Evolutionary conservation across 257 asterid genomes (phyloP).

Genomic region (Haberlea rhodopensis): DNA sequence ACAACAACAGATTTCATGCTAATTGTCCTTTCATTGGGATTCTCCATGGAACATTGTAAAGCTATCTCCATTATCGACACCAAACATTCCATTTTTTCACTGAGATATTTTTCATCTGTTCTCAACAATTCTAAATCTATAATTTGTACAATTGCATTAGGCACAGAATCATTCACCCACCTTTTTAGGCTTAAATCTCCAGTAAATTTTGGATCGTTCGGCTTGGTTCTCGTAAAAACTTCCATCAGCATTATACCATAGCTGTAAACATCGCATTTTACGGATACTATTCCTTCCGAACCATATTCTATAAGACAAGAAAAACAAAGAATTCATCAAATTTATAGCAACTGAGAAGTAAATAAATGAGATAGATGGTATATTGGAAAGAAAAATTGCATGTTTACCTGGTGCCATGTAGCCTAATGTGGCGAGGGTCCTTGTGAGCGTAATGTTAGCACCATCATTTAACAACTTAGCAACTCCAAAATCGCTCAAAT

Average conservation of each 20-base stretch:
- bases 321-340: no score
- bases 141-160: slow-evolving; percentile 3
- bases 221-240: no score
- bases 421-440: slow-evolving; percentile 33
- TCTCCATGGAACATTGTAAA: slow-evolving; percentile 19
- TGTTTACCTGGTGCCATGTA: slow-evolving; percentile 32
- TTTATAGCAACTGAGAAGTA: no score
- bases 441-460: slow-evolving; percentile 23
- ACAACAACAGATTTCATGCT: slow-evolving; percentile 22
- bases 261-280: no score
- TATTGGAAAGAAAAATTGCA: no score
- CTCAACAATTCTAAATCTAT: slow-evolving; percentile 20
- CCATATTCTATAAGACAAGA: slow-evolving; percentile 25
- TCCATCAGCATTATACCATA: no score
- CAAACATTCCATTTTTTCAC: slow-evolving; percentile 5
- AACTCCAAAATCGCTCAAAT: no score
- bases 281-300: no score
- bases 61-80: slow-evolving; percentile 23
- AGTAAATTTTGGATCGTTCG: no score
- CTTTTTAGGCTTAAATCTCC: slow-evolving; percentile 21
- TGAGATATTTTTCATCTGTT: slow-evolving; percentile 5
- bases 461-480: no score
- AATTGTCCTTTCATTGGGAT: slow-evolving; percentile 14
- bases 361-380: not conserved
- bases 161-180: slow-evolving; percentile 15